Conservation (phyloP, 169 alveolate genomes). For the Amoebophrya sp. region DNA sequence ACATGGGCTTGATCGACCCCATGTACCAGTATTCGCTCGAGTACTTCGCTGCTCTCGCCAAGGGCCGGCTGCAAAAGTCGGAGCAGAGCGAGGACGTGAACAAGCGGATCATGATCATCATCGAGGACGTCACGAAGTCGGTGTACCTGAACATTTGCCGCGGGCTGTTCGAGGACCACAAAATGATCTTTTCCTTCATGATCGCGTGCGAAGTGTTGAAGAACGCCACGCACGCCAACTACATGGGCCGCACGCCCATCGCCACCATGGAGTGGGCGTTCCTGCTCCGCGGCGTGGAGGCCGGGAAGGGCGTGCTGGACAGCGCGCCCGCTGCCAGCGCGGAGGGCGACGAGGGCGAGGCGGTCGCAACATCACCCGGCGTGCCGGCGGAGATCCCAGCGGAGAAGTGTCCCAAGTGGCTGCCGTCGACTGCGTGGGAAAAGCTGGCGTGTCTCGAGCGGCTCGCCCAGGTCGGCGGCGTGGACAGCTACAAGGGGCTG, state of each 20-base stretch:
- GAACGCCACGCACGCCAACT: constrained; percentile 34
- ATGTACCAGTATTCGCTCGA: constrained; percentile 85
- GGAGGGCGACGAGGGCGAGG: constrained; percentile 25
- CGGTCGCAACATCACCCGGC: neutral
- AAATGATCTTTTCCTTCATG: constrained; percentile 73
- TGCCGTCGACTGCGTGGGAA: constrained; percentile 29
- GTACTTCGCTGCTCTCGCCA: constrained; percentile 77
- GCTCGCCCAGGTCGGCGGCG: constrained; percentile 41
- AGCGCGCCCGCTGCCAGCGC: neutral
- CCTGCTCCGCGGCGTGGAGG: constrained; percentile 43
- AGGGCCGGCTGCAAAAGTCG: constrained; percentile 71
- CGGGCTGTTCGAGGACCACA: constrained; percentile 80
- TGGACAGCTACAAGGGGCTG: constrained; percentile 31
- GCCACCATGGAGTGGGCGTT: constrained; percentile 38
- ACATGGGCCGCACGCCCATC: constrained; percentile 38
- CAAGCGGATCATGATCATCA: constrained; percentile 63
- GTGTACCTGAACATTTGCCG: constrained; percentile 82
- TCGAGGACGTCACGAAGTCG: constrained; percentile 76
- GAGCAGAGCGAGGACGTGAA: constrained; percentile 62
- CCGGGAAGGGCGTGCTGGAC: constrained; percentile 41
- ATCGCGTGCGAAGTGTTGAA: constrained; percentile 55
- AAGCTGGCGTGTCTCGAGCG: constrained; percentile 37
- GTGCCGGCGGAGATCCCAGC: neutral
- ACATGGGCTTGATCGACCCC: constrained; percentile 77
- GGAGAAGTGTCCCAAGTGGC: neutral